Conservation (phyloP, 441 rosid species). For the Erysimum pusillum region DNA sequence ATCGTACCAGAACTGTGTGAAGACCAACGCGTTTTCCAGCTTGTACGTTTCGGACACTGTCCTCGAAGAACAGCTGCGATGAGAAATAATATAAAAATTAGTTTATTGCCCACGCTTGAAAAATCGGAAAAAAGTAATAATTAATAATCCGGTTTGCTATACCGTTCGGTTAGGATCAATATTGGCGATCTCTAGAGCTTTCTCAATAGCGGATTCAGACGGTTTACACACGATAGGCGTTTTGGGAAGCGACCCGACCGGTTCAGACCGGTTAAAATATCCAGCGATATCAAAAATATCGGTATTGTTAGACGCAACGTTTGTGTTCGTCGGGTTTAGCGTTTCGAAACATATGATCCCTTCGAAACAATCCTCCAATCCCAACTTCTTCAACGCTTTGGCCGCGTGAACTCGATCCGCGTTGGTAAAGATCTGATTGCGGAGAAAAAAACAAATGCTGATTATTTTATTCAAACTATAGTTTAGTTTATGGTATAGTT, state of each 20-base stretch:
- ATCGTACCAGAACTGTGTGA: constrained; percentile 79
- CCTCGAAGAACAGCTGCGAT: constrained; percentile 90
- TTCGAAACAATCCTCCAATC: constrained; percentile 92
- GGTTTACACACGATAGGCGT: constrained; percentile 92
- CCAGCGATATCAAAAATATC: constrained; percentile 66
- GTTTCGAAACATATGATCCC: constrained; percentile 93
- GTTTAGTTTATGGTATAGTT: not conserved
- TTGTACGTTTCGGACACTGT: constrained; percentile 89
- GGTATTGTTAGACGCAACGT: constrained; percentile 48
- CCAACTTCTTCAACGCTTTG: constrained; percentile 73
- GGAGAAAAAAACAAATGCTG: not conserved
- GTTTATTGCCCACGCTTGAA: constrained; percentile 3
- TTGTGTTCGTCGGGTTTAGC: constrained; percentile 65
- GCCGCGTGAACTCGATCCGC: constrained; percentile 83
- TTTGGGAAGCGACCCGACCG: constrained; percentile 59
- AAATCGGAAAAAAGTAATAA: not conserved
- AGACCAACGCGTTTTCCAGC: constrained; percentile 89
- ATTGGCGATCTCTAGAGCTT: constrained; percentile 78
- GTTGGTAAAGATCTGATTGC: constrained; percentile 82
- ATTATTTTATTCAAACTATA: constrained; percentile 12
- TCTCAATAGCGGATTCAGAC: constrained; percentile 70
- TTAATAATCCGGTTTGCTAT: constrained; percentile 26
- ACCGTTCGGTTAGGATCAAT: constrained; percentile 86
- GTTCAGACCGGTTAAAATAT: constrained; percentile 58
- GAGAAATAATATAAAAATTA: not conserved